phyloP scores from a whole-genome alignment of 2,329 filamentous ascomycete species.

The Sclerotinia glacialis region DNA sequence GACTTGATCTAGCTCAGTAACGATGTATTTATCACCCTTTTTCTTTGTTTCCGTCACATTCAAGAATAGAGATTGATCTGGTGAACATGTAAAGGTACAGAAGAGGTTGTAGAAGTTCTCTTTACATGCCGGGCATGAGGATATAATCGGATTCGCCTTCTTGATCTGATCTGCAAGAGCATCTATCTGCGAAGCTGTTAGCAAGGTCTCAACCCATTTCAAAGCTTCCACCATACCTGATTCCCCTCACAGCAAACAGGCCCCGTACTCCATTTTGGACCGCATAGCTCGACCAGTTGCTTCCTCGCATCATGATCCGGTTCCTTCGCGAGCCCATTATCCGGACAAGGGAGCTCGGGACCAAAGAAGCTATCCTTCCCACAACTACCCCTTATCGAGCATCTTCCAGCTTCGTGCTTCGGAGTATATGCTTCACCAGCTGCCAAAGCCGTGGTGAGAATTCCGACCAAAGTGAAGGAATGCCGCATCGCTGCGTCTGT shows the following conservation, averaged over 20 bases:
- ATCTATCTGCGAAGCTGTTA: conserved; percentile 56
- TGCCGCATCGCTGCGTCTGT: conserved; percentile 25
- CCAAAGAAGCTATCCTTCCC: conserved; percentile 89
- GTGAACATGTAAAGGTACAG: conserved; percentile 97
- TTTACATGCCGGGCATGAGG: conserved; percentile 93
- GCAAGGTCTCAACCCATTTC: neutral
- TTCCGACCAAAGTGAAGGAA: conserved; percentile 27
- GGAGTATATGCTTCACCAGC: conserved; percentile 39
- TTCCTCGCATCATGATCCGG: conserved; percentile 70
- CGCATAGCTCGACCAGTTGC: conserved; percentile 81
- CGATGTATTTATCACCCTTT: conserved; percentile 52
- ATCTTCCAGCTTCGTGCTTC: conserved; percentile 82
- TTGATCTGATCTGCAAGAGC: conserved; percentile 80
- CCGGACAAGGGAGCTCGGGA: conserved; percentile 83
- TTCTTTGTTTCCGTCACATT: conserved; percentile 80
- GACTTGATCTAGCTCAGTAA: conserved; percentile 87
- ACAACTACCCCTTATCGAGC: conserved; percentile 87
- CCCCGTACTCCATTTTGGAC: conserved; percentile 77
- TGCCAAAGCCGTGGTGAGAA: conserved; percentile 28
- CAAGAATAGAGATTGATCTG: conserved; percentile 91
- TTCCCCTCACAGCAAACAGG: conserved; percentile 81
- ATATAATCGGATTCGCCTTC: conserved; percentile 83
- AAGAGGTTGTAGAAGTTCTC: conserved; percentile 98
- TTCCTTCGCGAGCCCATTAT: conserved; percentile 77
- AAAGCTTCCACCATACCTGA: conserved; percentile 54